phyloP scores from a whole-genome alignment of 2,329 filamentous ascomycete genomes.

The Pestalotiopsis sp. region DNA sequence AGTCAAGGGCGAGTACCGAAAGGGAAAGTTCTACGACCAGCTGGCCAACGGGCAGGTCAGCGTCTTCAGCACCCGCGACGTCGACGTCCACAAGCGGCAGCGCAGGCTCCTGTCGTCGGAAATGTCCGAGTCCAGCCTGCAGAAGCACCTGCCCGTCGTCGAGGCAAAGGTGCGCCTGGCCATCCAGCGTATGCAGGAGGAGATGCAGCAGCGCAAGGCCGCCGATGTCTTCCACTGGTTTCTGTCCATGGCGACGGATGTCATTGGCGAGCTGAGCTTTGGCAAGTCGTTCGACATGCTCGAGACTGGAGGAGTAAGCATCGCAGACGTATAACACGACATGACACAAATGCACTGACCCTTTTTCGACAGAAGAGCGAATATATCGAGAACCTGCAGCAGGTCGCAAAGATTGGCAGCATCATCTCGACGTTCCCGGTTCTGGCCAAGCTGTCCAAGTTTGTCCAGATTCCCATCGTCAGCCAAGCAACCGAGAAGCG shows the following conservation, averaged over 20 bases:
- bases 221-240: conserved; percentile 57
- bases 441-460: conserved; percentile 25
- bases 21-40: conserved; percentile 27
- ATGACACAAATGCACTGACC: neutral
- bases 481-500: conserved; percentile 12
- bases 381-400: conserved; percentile 43
- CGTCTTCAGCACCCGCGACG: conserved; percentile 44
- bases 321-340: neutral
- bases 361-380: conserved; percentile 37
- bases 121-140: conserved; percentile 40
- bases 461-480: conserved; percentile 28
- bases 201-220: conserved; percentile 38
- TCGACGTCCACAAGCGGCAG: conserved; percentile 39
- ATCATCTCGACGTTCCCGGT: conserved; percentile 31
- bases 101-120: conserved; percentile 45
- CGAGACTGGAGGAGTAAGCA: conserved; percentile 49
- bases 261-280: conserved; percentile 56
- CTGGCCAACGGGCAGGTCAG: conserved; percentile 23
- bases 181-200: conserved; percentile 46
- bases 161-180: conserved; percentile 38
- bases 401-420: conserved; percentile 22
- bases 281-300: conserved; percentile 58
- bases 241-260: conserved; percentile 55
- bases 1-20: conserved; percentile 31
- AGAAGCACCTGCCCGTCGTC: conserved; percentile 35